phyloP scores from a whole-genome alignment of 1,139 yeast genomes.

The Wickerhamiella pararugosa region DNA sequence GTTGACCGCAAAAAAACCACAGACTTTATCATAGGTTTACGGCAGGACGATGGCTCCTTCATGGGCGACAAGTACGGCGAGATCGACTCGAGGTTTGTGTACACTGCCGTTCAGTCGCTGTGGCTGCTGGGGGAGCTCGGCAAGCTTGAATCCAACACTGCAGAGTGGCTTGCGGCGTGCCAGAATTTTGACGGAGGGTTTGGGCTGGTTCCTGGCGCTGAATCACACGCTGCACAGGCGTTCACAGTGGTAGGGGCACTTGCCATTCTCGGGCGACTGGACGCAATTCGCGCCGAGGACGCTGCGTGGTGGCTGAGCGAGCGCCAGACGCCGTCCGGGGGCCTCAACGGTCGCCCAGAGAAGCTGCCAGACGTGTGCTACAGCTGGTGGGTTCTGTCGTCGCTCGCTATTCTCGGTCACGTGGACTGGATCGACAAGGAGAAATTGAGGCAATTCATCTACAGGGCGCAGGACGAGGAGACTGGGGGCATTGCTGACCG shows the following conservation, averaged over 20 bases:
- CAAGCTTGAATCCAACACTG: constrained; percentile 36
- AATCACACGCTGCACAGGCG: constrained; percentile 82
- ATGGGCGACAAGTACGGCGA: constrained; percentile 89
- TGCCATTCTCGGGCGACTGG: constrained; percentile 49
- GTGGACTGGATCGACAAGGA: constrained; percentile 60
- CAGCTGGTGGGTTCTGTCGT: constrained; percentile 93
- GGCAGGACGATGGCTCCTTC: constrained; percentile 60
- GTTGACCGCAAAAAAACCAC: constrained; percentile 28
- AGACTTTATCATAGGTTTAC: constrained; percentile 41
- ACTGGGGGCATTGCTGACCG: constrained; percentile 89
- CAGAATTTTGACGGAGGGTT: constrained; percentile 92
- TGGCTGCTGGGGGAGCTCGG: constrained; percentile 53
- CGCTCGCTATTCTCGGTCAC: constrained; percentile 51
- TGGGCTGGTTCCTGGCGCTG: constrained; percentile 90
- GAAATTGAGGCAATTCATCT: constrained; percentile 47
- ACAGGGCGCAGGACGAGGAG: constrained; percentile 60
- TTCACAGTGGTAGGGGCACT: constrained; percentile 76
- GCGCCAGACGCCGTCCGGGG: constrained; percentile 81
- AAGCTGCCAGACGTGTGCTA: constrained; percentile 93
- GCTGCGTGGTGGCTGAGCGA: constrained; percentile 80
- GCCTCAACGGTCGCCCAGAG: constrained; percentile 92
- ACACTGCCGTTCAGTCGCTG: constrained; percentile 62
- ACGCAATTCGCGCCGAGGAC: constrained; percentile 36
- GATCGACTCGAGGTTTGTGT: constrained; percentile 79
- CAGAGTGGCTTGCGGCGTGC: constrained; percentile 49